phyloP scores from a whole-genome alignment of 2,329 filamentous ascomycete genomes.

The Juglanconis sp. region DNA sequence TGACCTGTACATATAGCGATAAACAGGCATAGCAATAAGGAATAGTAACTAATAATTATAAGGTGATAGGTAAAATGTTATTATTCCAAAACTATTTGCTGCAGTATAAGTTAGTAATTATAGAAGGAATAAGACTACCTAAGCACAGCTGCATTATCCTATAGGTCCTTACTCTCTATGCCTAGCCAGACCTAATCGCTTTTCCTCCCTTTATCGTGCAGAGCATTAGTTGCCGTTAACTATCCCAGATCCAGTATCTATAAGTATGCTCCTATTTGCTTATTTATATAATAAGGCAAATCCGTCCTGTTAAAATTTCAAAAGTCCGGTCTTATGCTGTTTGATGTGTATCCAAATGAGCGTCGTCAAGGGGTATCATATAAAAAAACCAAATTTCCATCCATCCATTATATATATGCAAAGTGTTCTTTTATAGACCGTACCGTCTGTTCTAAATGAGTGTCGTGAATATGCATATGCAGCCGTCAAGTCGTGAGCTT shows the following conservation, averaged over 20 bases:
- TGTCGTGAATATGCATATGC: slow-evolving; percentile 1
- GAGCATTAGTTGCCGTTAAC: no score
- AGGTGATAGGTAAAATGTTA: neutral
- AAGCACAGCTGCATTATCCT: neutral
- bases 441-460: slow-evolving; percentile 1
- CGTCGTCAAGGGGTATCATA: slow-evolving; percentile 14
- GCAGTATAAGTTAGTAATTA: neutral
- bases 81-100: slow-evolving; percentile 2
- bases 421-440: neutral
- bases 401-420: neutral
- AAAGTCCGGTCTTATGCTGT: neutral
- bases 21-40: no score
- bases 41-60: no score
- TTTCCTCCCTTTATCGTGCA: neutral
- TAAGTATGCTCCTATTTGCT: neutral
- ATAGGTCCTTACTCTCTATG: neutral
- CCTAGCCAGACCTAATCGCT: neutral
- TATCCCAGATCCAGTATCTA: no score
- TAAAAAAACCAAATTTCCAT: neutral
- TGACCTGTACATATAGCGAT: no score
- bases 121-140: neutral
- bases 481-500: neutral
- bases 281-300: neutral
- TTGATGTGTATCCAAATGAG: slow-evolving; percentile 6
- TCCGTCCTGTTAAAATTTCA: neutral